phyloP scores from a whole-genome alignment of 148 eudicot species.

The Chenopodium formosanum region DNA sequence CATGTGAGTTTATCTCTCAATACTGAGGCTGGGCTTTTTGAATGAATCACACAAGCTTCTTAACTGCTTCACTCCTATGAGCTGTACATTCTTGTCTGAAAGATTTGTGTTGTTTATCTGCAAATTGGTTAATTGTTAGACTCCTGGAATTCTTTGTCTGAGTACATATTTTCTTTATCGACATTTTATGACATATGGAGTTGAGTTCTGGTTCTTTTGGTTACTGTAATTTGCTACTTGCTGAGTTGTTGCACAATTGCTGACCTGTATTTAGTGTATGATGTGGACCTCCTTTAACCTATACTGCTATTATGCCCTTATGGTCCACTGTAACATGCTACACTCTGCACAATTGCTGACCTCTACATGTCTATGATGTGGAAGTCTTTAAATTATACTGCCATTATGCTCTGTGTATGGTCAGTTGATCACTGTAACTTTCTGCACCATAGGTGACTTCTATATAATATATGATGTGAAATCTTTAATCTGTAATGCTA shows the following conservation, averaged over 20 bases:
- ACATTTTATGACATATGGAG: background rate
- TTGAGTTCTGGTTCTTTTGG: background rate
- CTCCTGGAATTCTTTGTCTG: background rate
- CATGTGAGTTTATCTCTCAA: background rate
- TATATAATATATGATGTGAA: background rate
- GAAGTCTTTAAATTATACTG: background rate
- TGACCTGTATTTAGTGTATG: background rate
- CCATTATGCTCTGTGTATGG: too few relatives aligned
- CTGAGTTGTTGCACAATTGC: conserved; percentile 4
- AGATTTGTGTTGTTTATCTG: background rate
- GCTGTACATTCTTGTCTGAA: background rate
- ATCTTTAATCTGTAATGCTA: background rate
- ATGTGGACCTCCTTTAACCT: background rate
- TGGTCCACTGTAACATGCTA: background rate
- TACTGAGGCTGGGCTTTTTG: background rate
- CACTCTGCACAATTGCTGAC: background rate
- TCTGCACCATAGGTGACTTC: background rate
- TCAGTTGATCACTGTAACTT: background rate
- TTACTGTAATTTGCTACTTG: background rate
- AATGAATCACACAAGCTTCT: background rate
- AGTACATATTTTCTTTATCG: background rate
- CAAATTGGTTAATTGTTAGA: background rate
- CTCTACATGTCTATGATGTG: background rate
- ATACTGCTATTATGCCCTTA: background rate
- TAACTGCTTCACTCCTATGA: background rate